Conservation (phyloP, 2,329 filamentous ascomycete genomes). For the Atkinsonella hypoxylon region DNA sequence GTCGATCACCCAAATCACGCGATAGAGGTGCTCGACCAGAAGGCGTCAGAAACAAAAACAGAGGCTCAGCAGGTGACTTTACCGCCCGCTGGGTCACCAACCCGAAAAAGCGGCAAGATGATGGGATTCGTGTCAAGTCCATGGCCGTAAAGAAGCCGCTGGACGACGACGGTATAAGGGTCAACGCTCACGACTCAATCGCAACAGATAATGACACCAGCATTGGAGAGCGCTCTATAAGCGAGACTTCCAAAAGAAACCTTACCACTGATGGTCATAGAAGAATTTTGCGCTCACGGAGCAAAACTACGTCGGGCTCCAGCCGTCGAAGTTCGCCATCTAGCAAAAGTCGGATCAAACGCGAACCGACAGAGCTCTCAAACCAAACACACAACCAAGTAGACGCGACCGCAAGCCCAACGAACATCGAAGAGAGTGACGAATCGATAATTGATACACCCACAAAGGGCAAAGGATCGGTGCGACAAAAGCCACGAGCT, state of each 20-base stretch:
- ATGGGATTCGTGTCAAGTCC: no score
- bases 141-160: constrained; percentile 9
- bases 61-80: constrained; percentile 16
- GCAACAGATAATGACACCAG: constrained; percentile 15
- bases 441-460: constrained; percentile 27
- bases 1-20: constrained; percentile 24
- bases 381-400: constrained; percentile 5
- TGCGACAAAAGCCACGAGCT: constrained; percentile 17
- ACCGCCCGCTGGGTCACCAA: constrained; percentile 11
- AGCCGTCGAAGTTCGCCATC: constrained; percentile 11
- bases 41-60: constrained; percentile 16
- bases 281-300: constrained; percentile 13
- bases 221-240: constrained; percentile 18
- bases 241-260: constrained; percentile 14
- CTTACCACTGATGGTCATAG: constrained; percentile 10
- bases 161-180: constrained; percentile 31
- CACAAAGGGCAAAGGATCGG: constrained; percentile 21
- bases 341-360: constrained; percentile 17
- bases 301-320: constrained; percentile 17
- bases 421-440: constrained; percentile 23
- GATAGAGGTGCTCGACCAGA: constrained; percentile 15
- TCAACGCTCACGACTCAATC: constrained; percentile 20
- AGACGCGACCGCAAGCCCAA: constrained; percentile 12
- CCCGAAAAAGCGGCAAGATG: constrained; percentile 10
- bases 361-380: constrained; percentile 14